phyloP scores from a whole-genome alignment of 2,329 filamentous ascomycete genomes.

The Bipolaris bicolor region DNA sequence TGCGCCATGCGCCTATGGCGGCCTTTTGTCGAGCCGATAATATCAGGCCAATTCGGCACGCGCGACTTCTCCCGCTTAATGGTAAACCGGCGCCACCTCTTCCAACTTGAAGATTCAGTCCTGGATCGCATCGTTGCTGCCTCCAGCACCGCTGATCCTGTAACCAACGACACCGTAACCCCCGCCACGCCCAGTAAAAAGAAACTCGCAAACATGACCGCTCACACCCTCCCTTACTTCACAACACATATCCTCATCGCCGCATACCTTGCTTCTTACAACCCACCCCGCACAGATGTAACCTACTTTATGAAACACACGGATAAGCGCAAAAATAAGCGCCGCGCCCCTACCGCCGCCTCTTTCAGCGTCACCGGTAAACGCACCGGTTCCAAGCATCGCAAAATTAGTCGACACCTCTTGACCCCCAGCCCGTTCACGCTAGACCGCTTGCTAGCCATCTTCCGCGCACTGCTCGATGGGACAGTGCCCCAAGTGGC shows the following conservation, averaged over 20 bases:
- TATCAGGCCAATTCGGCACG: constrained; percentile 72
- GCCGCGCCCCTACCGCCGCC: constrained; percentile 42
- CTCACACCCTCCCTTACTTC: constrained; percentile 68
- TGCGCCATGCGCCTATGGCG: constrained; percentile 81
- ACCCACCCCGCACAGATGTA: constrained; percentile 73
- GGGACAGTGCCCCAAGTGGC: constrained; percentile 53
- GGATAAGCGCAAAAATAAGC: constrained; percentile 55
- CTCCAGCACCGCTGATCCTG: not conserved
- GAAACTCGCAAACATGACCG: constrained; percentile 29
- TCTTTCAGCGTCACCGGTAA: constrained; percentile 19
- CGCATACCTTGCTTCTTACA: constrained; percentile 82
- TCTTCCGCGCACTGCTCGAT: constrained; percentile 70
- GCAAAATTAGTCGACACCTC: constrained; percentile 77
- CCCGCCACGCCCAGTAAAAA: constrained; percentile 22
- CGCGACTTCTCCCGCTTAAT: constrained; percentile 86
- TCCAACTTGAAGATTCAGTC: constrained; percentile 74
- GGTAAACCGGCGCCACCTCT: constrained; percentile 70
- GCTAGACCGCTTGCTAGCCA: constrained; percentile 78
- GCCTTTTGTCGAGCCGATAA: constrained; percentile 78
- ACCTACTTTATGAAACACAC: constrained; percentile 77
- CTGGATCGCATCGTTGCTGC: constrained; percentile 63
- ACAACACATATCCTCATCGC: constrained; percentile 76
- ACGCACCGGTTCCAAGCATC: constrained; percentile 57
- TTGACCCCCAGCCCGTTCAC: constrained; percentile 79
- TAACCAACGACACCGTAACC: not conserved